A percentile compares a stretch with the other conserved stretches of the same genome.
phyloP scores from a whole-genome alignment of 306 rosid genomes.

The Cucumis sativus region Cucumber_9930_V3 NC_026657.2:4387001-4387500 shows the following conservation, averaged over 20 bases:
- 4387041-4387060: slow-evolving; percentile 88
- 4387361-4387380: not conserved
- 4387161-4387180: slow-evolving; percentile 52
- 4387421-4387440: not conserved
- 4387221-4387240: slow-evolving; percentile 12
- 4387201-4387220: slow-evolving; percentile 63
- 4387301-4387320: not conserved
- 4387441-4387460: not conserved
- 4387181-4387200: slow-evolving; percentile 66
- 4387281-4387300: too few species aligned
- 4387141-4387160: slow-evolving; percentile 92
- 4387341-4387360: not conserved
- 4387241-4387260: not conserved
- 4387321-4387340: not conserved
- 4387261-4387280: too few species aligned
- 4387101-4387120: slow-evolving; percentile 83
- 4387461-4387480: not conserved
- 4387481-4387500: not conserved
- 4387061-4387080: slow-evolving; percentile 95
- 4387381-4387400: not conserved
- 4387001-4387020: slow-evolving; percentile 46
- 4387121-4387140: slow-evolving; percentile 97
- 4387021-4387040: slow-evolving; percentile 76
- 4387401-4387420: too few species aligned
- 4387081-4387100: slow-evolving; percentile 66